Evolutionary conservation across 1,284 basidiomycete species (phyloP).

Genomic region (Mycocalia duriaeana): DNA sequence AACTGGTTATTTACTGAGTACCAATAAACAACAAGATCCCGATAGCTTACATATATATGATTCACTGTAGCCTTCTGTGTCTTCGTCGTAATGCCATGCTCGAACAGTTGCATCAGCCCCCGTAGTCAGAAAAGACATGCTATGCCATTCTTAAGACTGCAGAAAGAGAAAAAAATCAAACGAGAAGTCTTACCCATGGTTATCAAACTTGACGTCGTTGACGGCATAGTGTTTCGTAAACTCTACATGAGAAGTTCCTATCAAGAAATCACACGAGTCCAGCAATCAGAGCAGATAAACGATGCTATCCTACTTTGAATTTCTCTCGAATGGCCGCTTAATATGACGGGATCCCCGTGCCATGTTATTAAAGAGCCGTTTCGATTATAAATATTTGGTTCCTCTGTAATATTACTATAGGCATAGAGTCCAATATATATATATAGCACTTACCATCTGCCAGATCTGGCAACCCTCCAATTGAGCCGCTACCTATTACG

Average conservation of each 20-base stretch:
- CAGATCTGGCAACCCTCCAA: neutral
- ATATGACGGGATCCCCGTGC: neutral
- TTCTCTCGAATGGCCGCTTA: neutral
- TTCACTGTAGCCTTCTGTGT: neutral
- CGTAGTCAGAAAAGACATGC: neutral
- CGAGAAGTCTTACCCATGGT: neutral
- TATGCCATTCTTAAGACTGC: neutral
- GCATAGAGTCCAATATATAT: neutral
- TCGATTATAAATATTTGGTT: neutral
- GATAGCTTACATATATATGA: neutral
- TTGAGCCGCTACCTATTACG: neutral
- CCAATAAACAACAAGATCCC: neutral
- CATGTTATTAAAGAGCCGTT: neutral
- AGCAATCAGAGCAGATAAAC: neutral
- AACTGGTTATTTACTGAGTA: neutral
- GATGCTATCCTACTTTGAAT: neutral
- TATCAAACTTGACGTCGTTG: neutral
- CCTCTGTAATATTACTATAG: neutral
- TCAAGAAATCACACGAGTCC: neutral
- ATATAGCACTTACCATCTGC: neutral
- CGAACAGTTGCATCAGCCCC: neutral
- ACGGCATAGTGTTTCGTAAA: neutral
- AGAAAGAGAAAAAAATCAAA: neutral
- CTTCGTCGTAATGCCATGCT: neutral
- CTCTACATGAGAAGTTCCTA: neutral